These are phyloP conservation scores for Sporodiniella umbellata DNA, from an alignment of 371 early-diverging fungal genomes.

Conservation along the genomic window DNA sequence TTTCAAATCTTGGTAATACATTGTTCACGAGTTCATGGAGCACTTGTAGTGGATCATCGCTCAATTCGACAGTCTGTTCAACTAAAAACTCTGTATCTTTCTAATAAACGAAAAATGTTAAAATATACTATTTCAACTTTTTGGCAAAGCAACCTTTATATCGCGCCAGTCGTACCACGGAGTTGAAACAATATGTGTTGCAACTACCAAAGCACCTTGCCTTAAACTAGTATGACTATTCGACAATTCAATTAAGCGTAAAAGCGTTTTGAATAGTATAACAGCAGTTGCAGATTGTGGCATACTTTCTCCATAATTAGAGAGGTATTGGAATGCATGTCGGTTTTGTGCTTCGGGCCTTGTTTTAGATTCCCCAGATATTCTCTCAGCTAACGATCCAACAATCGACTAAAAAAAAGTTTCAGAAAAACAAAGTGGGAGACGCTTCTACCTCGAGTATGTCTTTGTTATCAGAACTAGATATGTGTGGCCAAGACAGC, in stretches of 20 bases:
- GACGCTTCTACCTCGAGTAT: constrained; percentile 22
- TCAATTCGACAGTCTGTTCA: constrained; percentile 48
- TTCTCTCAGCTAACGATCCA: constrained; percentile 13
- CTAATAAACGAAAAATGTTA: constrained; percentile 5
- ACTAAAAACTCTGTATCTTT: constrained; percentile 36
- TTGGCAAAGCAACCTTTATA: constrained; percentile 25
- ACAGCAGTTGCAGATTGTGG: constrained; percentile 34
- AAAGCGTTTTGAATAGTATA: constrained; percentile 24
- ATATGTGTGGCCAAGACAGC: constrained; percentile 56
- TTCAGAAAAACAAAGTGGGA: no score
- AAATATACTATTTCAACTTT: neutral
- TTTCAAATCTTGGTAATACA: constrained; percentile 44
- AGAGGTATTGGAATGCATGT: constrained; percentile 38
- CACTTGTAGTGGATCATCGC: constrained; percentile 32
- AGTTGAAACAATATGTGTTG: constrained; percentile 18
- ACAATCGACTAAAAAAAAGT: constrained; percentile 12
- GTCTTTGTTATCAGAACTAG: constrained; percentile 40
- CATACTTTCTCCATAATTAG: constrained; percentile 25
- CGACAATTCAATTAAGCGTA: constrained; percentile 23
- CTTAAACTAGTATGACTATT: constrained; percentile 6
- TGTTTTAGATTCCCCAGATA: constrained; percentile 2
- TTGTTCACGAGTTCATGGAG: constrained; percentile 43
- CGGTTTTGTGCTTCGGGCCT: constrained; percentile 9
- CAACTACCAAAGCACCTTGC: constrained; percentile 18
- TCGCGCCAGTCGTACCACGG: constrained; percentile 43